Base-by-base conservation (phyloP, 1,284 basidiomycete genomes). In the Cutaneotrichosporon sp. region DNA sequence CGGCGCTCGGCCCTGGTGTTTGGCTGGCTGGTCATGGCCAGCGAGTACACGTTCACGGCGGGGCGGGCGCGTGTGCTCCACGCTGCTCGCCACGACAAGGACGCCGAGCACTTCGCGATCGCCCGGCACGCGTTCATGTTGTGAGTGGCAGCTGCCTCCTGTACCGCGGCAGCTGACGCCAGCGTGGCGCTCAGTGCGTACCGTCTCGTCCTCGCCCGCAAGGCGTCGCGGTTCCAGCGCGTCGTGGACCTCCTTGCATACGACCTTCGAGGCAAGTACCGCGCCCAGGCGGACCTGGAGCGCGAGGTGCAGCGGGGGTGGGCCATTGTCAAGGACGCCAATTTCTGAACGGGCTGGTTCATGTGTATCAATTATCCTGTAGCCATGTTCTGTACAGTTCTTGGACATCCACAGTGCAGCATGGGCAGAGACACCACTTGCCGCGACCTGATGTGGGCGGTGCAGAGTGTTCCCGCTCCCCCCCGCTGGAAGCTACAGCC, bases 161-260 rank as follows among this genome's bases (percentile, higher is more conserved):
- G 29, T 29, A 29, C 9, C 14, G 42, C 3, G 18, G n/a, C 5
- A 50, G 47, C 31, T 61, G 62, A 62, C 50, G 1, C 9, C 69
- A 94, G 91, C 87, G 82, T 95, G n/a, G 91, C 91, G 16, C 83
- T 82, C 50, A 86, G 87, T 63, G 91, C 91, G 1, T 91, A 93
- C 72, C 82, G 86, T 66, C 80, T 83, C 13, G 83, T 91, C 36
- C 76, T 94, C 4, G 81, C 81, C 2, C 81, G 79, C 33, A 89
- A 87, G 67, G 66, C 66, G 3, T 58, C 65, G 0, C 66, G 62
- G 27, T 72, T 72, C 57, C 66, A 64, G 31, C 52, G 29, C 14
- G 65, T 76, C 7, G 55, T 72, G 0, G 36, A 70, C 34, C 36
- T 62, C 24, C 56, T 78, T 11, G 51, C 58, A 22, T 34, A 24